phyloP scores from a whole-genome alignment of 129 eudicot species.

The Chrysanthemum makinoi region DNA sequence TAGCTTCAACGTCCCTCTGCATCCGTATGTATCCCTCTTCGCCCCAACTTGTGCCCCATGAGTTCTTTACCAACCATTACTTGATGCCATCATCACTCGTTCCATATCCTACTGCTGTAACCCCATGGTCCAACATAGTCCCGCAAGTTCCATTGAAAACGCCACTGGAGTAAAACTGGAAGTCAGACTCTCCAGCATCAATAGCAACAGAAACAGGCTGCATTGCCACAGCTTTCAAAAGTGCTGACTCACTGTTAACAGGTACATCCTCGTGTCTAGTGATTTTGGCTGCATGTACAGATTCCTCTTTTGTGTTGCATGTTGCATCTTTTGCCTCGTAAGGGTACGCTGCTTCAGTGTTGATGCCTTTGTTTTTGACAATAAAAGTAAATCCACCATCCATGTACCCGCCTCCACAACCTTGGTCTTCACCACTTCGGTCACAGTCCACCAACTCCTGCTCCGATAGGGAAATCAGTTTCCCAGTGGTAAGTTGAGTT shows the following conservation, averaged over 20 bases:
- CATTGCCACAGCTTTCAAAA: slow-evolving; percentile 34
- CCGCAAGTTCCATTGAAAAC: slow-evolving; percentile 37
- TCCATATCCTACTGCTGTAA: slow-evolving; percentile 29
- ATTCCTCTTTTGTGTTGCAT: slow-evolving; percentile 29
- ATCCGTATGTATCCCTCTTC: slow-evolving; percentile 39
- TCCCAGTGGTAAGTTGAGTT: slow-evolving; percentile 52
- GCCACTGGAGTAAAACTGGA: slow-evolving; percentile 35
- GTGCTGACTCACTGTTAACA: slow-evolving; percentile 22
- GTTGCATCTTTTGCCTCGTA: slow-evolving; percentile 24
- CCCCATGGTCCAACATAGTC: slow-evolving; percentile 28
- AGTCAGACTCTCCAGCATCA: slow-evolving; percentile 32
- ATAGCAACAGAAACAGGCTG: slow-evolving; percentile 45
- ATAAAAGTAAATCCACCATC: slow-evolving; percentile 65
- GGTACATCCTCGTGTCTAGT: slow-evolving; percentile 36
- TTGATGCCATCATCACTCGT: slow-evolving; percentile 34
- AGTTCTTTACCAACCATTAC: slow-evolving; percentile 47
- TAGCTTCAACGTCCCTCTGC: slow-evolving; percentile 24
- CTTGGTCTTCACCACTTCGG: slow-evolving; percentile 45
- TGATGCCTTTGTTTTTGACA: slow-evolving; percentile 38
- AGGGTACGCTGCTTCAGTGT: slow-evolving; percentile 31
- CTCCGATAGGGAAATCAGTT: slow-evolving; percentile 63
- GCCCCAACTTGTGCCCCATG: slow-evolving; percentile 42
- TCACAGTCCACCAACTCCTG: slow-evolving; percentile 80
- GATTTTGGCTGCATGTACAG: slow-evolving; percentile 29
- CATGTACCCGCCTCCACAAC: slow-evolving; percentile 81